Percentiles rank a stretch among this genome's conserved stretches.
These are phyloP conservation scores for Trichomonascaceae sp. DNA, from an alignment of 1,139 yeast genomes.

Conservation along the genomic window DNA sequence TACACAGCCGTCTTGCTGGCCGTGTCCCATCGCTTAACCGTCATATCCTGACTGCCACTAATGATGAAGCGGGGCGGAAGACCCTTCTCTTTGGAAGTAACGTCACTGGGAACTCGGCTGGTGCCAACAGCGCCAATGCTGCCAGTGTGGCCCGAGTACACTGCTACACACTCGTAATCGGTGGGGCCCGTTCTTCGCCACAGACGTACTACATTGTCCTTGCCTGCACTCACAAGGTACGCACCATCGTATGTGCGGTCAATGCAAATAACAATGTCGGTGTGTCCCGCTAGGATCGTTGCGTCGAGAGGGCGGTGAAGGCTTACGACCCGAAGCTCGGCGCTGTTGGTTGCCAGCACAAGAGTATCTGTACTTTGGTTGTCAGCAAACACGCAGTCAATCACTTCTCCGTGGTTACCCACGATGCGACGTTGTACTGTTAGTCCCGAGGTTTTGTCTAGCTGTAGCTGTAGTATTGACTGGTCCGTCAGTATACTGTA, in stretches of 20 bases:
- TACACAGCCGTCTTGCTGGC: conserved; percentile 43
- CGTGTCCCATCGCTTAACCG: conserved; percentile 73
- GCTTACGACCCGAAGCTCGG: conserved; percentile 60
- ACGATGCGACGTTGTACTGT: conserved; percentile 48
- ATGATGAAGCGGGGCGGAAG: conserved; percentile 56
- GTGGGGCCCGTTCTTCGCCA: conserved; percentile 45
- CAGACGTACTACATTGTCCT: conserved; percentile 70
- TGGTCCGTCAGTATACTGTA: conserved; percentile 65
- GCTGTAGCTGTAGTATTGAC: conserved; percentile 44
- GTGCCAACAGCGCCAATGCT: conserved; percentile 74
- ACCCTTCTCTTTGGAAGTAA: conserved; percentile 11
- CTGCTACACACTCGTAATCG: conserved; percentile 7
- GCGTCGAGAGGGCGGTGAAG: conserved; percentile 43
- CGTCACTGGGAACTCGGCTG: conserved; percentile 39
- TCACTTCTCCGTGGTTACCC: conserved; percentile 92
- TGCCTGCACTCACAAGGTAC: conserved; percentile 92
- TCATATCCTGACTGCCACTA: conserved; percentile 81
- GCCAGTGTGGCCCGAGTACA: conserved; percentile 72
- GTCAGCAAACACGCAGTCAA: conserved; percentile 57
- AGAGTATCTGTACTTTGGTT: conserved; percentile 27
- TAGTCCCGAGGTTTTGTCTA: conserved; percentile 29
- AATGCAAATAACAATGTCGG: conserved; percentile 68
- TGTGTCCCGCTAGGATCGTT: conserved; percentile 62
- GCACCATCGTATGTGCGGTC: conserved; percentile 68
- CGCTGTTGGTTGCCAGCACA: conserved; percentile 90